phyloP scores from a whole-genome alignment of 2,329 filamentous ascomycete genomes.

The Truncatella angustata region DNA sequence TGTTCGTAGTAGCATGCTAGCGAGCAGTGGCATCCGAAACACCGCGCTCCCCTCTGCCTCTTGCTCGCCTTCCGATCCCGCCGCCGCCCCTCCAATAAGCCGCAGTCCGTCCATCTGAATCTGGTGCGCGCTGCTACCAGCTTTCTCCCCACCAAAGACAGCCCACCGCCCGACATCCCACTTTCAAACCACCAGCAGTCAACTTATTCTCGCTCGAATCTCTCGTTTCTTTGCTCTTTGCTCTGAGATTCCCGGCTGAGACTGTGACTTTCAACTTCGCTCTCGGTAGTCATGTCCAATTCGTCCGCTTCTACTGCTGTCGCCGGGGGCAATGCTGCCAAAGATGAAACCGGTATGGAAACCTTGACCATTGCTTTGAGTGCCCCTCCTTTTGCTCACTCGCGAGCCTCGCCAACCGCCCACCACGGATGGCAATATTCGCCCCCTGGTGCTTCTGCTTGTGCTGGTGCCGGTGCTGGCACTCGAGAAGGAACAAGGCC shows the following conservation, averaged over 20 bases:
- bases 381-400: conserved; percentile 7
- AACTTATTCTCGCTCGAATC: conserved; percentile 1
- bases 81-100: conserved; percentile 8
- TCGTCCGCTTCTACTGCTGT: conserved; percentile 7
- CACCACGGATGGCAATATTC: too few relatives aligned
- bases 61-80: conserved; percentile 8
- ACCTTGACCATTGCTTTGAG: neutral
- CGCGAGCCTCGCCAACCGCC: neutral
- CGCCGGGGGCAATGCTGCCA: conserved; percentile 8
- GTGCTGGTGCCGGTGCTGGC: too few relatives aligned
- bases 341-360: conserved; percentile 10
- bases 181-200: conserved; percentile 2
- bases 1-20: conserved; percentile 4
- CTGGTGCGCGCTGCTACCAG: neutral
- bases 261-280: neutral
- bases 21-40: neutral
- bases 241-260: neutral
- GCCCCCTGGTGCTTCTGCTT: too few relatives aligned
- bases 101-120: neutral
- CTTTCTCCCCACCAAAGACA: conserved; percentile 8
- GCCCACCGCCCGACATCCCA: conserved; percentile 3
- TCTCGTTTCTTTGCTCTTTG: neutral
- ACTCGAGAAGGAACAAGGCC: too few relatives aligned
- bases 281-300: conserved; percentile 10
- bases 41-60: conserved; percentile 2